Evolutionary conservation across 345 rosid species (phyloP).

Genomic region (Eucalyptus cloeziana): DNA sequence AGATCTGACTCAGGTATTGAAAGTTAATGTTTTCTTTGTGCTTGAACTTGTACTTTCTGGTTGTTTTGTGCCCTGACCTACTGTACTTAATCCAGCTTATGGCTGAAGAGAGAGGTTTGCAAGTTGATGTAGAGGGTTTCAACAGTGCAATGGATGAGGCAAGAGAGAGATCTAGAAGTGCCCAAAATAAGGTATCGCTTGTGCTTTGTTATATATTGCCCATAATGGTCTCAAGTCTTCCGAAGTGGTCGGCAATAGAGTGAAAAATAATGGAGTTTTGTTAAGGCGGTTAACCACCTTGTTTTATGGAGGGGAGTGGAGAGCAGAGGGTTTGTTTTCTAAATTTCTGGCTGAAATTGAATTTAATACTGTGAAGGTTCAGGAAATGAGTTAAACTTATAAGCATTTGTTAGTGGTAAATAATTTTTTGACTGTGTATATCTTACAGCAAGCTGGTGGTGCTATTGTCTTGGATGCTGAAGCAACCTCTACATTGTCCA

Average conservation of each 20-base stretch:
- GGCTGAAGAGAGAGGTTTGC: constrained; percentile 90
- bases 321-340: background rate
- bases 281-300: background rate
- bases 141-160: constrained; percentile 83
- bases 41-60: background rate
- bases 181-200: constrained; percentile 56
- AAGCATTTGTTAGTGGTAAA: background rate
- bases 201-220: background rate
- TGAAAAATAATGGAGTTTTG: background rate
- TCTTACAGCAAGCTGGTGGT: constrained; percentile 79
- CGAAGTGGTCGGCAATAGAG: background rate
- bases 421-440: background rate
- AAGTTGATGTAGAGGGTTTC: constrained; percentile 79
- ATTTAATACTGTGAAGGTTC: background rate
- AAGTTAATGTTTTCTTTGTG: background rate
- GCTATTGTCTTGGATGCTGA: constrained; percentile 87
- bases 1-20: constrained; percentile 84
- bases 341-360: background rate
- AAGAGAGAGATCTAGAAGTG: constrained; percentile 87
- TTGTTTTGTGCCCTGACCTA: background rate
- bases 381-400: background rate
- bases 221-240: background rate
- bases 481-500: constrained; percentile 75
- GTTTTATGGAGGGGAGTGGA: background rate
- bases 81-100: constrained; percentile 42